phyloP scores from a whole-genome alignment of 306 rosid species.

The Inga oerstediana region DNA sequence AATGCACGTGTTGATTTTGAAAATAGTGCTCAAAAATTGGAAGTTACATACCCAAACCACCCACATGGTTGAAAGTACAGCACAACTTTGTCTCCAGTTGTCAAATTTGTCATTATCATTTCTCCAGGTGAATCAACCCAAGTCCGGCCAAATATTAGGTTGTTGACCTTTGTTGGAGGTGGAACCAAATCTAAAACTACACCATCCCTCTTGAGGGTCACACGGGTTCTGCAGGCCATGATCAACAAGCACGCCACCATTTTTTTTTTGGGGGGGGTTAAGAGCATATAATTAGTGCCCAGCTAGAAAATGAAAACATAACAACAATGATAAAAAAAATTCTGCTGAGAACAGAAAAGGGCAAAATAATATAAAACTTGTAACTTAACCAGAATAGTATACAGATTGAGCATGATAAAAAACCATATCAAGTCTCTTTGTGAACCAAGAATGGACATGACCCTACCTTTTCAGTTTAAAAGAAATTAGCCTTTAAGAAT shows the following conservation, averaged over 20 bases:
- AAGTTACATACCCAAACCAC: slow-evolving; percentile 72
- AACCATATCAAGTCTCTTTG: background rate
- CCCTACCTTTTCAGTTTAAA: background rate
- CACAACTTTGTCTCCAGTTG: slow-evolving; percentile 84
- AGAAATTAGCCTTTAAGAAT: background rate
- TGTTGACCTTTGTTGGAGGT: slow-evolving; percentile 81
- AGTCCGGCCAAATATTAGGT: slow-evolving; percentile 78
- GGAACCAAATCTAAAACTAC: slow-evolving; percentile 76
- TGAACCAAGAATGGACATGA: background rate
- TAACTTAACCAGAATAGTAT: background rate
- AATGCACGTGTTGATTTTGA: background rate
- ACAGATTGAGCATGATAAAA: background rate
- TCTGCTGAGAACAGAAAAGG: slow-evolving; percentile 2
- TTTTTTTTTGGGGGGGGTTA: background rate
- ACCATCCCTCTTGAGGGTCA: slow-evolving; percentile 66
- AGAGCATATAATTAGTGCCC: background rate
- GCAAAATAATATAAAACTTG: slow-evolving; percentile 1
- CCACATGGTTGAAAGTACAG: slow-evolving; percentile 86
- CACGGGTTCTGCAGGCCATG: slow-evolving; percentile 61
- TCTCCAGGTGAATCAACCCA: slow-evolving; percentile 92
- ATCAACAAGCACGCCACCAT: background rate
- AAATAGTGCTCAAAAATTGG: background rate
- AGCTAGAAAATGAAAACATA: slow-evolving; percentile 7
- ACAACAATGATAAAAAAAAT: background rate
- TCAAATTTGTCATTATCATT: slow-evolving; percentile 69